These are phyloP conservation scores for Stylosanthes scabra DNA, from an alignment of 331 rosid genomes.

Conservation along the genomic window DNA sequence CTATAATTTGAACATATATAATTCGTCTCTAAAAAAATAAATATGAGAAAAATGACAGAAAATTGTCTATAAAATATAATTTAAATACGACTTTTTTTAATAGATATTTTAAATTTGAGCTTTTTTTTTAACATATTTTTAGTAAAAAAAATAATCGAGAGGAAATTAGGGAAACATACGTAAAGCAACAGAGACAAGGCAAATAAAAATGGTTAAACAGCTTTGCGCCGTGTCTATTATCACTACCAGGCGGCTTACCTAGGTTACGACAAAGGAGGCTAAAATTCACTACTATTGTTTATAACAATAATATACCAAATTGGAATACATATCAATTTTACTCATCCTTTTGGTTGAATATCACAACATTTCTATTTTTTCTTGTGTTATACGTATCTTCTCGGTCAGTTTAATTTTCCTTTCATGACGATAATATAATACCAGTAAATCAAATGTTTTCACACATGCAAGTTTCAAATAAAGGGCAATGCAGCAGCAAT, in stretches of 20 bases:
- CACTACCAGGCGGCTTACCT: background rate
- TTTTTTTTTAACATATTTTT: too few species aligned
- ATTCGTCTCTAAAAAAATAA: too few species aligned
- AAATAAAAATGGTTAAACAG: background rate
- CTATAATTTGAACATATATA: too few species aligned
- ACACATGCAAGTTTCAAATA: too few species aligned
- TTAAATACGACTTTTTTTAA: too few species aligned
- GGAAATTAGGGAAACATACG: too few species aligned
- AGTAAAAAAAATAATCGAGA: too few species aligned
- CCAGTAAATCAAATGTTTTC: background rate
- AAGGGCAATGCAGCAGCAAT: background rate
- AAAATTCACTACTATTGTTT: background rate
- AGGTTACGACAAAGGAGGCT: slow-evolving; percentile 11
- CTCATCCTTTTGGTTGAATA: background rate
- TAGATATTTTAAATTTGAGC: too few species aligned
- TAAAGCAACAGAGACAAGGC: too few species aligned
- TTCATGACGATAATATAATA: slow-evolving; percentile 1
- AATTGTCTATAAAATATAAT: too few species aligned
- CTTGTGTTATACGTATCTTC: slow-evolving; percentile 8
- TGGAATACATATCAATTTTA: background rate
- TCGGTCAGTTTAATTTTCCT: background rate
- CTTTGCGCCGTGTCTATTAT: background rate
- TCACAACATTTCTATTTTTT: background rate
- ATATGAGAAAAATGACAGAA: too few species aligned
- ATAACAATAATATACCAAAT: slow-evolving; percentile 1